Evolutionary conservation across 139 green algal genomes (phyloP).

Genomic region (Volvox africanus): DNA sequence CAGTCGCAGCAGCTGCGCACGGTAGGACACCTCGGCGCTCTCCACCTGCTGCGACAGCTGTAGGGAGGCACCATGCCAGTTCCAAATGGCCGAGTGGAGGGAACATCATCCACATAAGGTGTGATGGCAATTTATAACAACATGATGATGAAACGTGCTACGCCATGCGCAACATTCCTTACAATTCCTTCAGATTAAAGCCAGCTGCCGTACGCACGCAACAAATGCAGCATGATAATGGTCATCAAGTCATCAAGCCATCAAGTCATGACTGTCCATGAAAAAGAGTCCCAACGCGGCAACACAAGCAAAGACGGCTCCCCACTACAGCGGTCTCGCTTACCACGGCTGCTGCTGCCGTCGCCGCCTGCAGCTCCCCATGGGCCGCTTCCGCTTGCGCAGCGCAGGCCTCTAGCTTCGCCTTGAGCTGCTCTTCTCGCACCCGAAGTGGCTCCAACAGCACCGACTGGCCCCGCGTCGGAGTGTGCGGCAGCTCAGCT

Average conservation of each 20-base stretch:
- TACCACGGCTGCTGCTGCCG: background rate
- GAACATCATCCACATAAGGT: too few relatives aligned
- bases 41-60: constrained; percentile 29
- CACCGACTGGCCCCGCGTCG: background rate
- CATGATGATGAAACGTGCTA: too few relatives aligned
- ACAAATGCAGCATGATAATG: too few relatives aligned
- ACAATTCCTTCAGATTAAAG: too few relatives aligned
- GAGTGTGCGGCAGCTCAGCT: background rate
- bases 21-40: constrained; percentile 18
- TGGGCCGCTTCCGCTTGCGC: background rate
- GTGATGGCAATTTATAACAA: too few relatives aligned
- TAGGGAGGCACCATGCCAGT: background rate
- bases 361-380: background rate
- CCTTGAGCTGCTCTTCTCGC: background rate
- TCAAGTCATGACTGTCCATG: too few relatives aligned
- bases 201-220: too few relatives aligned
- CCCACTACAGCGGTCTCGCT: background rate
- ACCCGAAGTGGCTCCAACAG: constrained; percentile 36
- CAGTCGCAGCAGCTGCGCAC: constrained; percentile 28
- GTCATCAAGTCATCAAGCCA: too few relatives aligned
- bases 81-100: background rate
- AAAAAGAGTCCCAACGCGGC: too few relatives aligned
- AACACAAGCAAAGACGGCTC: too few relatives aligned
- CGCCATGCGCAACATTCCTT: too few relatives aligned
- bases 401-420: background rate